Base-by-base conservation (phyloP, 257 asterid genomes). In the Capsicum chinense region DNA sequence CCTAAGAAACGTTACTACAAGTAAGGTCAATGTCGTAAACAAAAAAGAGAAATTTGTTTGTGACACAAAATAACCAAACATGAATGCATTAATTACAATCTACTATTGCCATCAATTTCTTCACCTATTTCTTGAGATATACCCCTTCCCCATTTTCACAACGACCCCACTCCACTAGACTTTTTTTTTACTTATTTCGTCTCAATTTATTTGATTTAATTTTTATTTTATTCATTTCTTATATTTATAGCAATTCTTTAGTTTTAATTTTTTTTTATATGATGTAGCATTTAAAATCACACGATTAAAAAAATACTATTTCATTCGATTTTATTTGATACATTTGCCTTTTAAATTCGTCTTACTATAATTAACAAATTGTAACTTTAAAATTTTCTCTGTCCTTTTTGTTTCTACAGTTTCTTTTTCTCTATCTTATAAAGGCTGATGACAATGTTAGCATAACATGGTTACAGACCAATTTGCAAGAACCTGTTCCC, bases 21-120 rank as follows among this genome's bases (percentile, higher is more conserved):
- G n/a, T 71, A 17, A 47, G 21, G 80, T 73, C 59, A 73, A 73
- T 73, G n/a, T 70, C 9, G 4, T 11, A 64, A 64, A 5, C 0
- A 11, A 2, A 64, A 64, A 12, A 6, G 5, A 26, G 39, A 64
- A 26, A 33, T 7, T 64, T 33, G 26, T 33, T 64, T 64, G 71
- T 64, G 44, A 64, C 6, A 64, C n/a, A 26, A 64, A 26, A 12
- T 64, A 33, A 52, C 83, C 84, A 42, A 67, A 48, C 62, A 66
- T 60, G 62, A 48, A 82, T 66, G 19, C 84, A 82, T 64, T 82
- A 39, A 82, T 66, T 82, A 33, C 82, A 78, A 54, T 78, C 66
- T 3, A 21, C 83, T 19, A 59, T 60, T 0, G 66, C 71, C 83
- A 60, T 84, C 83, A 84, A 84, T 74, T 60, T 76, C 26, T 74